A percentile compares a stretch with the other conserved stretches of the same genome.
These are phyloP conservation scores for Hanseniaspora uvarum DNA, from an alignment of 1,139 yeast genomes.

Conservation along the genomic window DNA sequence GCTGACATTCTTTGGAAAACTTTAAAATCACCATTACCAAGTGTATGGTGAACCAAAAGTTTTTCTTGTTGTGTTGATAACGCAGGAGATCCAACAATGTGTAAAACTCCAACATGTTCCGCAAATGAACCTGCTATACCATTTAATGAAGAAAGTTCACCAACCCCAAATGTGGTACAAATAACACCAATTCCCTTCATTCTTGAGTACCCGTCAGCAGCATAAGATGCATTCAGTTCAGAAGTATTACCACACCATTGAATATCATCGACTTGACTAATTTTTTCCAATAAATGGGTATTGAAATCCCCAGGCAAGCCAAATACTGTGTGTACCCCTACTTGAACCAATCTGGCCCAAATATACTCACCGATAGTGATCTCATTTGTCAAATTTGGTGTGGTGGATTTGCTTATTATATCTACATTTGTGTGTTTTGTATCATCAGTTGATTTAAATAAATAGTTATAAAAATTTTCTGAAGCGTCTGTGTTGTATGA, in stretches of 20 bases:
- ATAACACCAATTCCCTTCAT: conserved; percentile 47
- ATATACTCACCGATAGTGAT: conserved; percentile 45
- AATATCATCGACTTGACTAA: conserved; percentile 42
- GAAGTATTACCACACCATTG: conserved; percentile 60
- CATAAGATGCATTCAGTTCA: conserved; percentile 49
- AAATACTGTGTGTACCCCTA: conserved; percentile 45
- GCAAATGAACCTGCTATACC: conserved; percentile 53
- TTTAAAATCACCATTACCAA: conserved; percentile 74
- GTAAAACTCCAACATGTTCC: conserved; percentile 49
- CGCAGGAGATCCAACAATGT: conserved; percentile 51
- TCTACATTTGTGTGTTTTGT: background rate
- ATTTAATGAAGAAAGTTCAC: conserved; percentile 50
- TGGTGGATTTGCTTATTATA: conserved; percentile 6
- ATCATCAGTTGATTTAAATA: background rate
- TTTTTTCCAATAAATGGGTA: conserved; percentile 45
- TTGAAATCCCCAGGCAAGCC: conserved; percentile 63
- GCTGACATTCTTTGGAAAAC: conserved; percentile 64
- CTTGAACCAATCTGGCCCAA: conserved; percentile 47
- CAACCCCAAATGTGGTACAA: conserved; percentile 58
- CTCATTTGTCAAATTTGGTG: conserved; percentile 19
- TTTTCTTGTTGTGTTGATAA: conserved; percentile 49
- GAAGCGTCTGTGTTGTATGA: background rate
- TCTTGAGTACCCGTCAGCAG: conserved; percentile 51
- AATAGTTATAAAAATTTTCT: background rate
- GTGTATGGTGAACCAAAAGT: conserved; percentile 47